These are phyloP conservation scores for Scopulariopsis brevicaulis DNA, from an alignment of 2,329 filamentous ascomycete genomes.

Conservation along the genomic window DNA sequence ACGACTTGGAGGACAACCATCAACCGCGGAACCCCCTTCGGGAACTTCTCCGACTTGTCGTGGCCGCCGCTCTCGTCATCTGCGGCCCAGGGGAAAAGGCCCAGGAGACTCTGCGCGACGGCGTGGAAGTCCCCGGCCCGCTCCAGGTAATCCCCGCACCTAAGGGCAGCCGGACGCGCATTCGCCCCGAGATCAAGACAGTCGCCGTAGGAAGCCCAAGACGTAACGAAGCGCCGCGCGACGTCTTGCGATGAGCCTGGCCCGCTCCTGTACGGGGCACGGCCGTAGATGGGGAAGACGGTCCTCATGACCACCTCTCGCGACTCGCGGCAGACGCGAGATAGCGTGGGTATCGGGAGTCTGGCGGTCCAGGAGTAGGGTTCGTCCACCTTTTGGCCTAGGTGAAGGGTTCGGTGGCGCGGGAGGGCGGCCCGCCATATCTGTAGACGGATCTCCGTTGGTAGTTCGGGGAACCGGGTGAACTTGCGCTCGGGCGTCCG, in stretches of 20 bases:
- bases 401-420: neutral
- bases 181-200: neutral
- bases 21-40: neutral
- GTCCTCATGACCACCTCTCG: neutral
- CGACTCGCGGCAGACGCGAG: slow-evolving; percentile 1
- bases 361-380: slow-evolving; percentile 3
- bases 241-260: neutral
- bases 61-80: neutral
- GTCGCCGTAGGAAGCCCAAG: neutral
- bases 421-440: slow-evolving; percentile 1
- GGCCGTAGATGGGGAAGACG: neutral
- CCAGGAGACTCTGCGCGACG: neutral
- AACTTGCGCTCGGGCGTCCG: neutral
- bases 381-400: slow-evolving; percentile 2
- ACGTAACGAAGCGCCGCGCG: neutral
- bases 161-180: neutral
- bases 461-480: neutral
- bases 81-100: neutral
- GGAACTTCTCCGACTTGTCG: neutral
- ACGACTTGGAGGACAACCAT: slow-evolving; percentile 2
- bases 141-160: slow-evolving; percentile 2
- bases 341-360: slow-evolving; percentile 2
- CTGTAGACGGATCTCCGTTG: slow-evolving; percentile 2
- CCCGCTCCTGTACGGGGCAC: slow-evolving; percentile 1
- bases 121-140: neutral